A percentile compares a stretch with the other conserved stretches of the same genome.
Conservation (phyloP, 495 filamentous ascomycete genomes). For the Podospora comata region DNA sequence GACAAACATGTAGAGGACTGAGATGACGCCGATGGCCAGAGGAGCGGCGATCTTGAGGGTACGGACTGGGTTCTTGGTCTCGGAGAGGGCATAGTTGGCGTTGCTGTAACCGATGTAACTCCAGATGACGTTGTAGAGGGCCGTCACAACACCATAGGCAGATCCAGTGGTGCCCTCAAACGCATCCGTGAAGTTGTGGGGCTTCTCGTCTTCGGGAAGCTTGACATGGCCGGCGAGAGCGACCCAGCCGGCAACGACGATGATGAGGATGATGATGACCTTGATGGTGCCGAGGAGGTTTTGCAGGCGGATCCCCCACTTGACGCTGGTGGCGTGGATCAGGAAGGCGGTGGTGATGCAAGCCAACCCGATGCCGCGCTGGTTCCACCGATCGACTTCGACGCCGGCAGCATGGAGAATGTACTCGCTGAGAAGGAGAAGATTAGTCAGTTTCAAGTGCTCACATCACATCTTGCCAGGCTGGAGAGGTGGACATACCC, state of each 20-base stretch:
- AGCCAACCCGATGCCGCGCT: conserved; percentile 63
- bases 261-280: conserved; percentile 62
- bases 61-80: conserved; percentile 59
- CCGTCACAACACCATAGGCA: conserved; percentile 61
- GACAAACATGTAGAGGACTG: conserved; percentile 63
- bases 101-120: conserved; percentile 65
- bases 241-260: conserved; percentile 63
- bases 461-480: background rate
- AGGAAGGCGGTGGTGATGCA: conserved; percentile 62
- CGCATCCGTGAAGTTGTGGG: conserved; percentile 64
- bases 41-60: conserved; percentile 64
- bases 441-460: background rate
- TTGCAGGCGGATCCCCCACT: conserved; percentile 65
- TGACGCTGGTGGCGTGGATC: conserved; percentile 58
- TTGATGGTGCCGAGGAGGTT: conserved; percentile 68
- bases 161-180: conserved; percentile 57
- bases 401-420: conserved; percentile 60
- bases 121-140: conserved; percentile 65
- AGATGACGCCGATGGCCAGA: conserved; percentile 57
- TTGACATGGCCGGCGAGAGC: conserved; percentile 56
- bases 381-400: conserved; percentile 62
- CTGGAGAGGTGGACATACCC: conserved; percentile 12
- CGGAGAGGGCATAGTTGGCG: conserved; percentile 58
- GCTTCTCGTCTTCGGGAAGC: conserved; percentile 45
- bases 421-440: conserved; percentile 49